These are phyloP conservation scores for Teunomyces pallodes DNA, from an alignment of 805 yeast species.

Conservation along the genomic window DNA sequence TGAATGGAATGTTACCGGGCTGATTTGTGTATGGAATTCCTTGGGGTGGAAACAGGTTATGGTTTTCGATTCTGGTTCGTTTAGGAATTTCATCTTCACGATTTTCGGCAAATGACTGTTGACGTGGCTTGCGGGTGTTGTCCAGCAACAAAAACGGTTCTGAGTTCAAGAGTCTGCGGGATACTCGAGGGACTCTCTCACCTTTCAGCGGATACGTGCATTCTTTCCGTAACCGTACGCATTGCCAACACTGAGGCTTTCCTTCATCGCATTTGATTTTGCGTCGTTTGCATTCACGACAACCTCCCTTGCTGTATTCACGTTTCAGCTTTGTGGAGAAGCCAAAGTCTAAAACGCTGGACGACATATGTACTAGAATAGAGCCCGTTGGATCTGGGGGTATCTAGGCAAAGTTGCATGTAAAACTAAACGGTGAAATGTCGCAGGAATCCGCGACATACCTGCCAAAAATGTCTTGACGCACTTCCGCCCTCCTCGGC, in stretches of 20 bases:
- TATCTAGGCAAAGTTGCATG: not conserved
- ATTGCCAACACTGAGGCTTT: constrained; percentile 34
- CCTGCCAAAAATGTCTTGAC: constrained; percentile 5
- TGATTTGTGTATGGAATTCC: not conserved
- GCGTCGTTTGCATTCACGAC: constrained; percentile 42
- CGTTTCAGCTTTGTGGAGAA: constrained; percentile 9
- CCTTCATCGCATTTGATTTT: constrained; percentile 42
- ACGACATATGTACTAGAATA: constrained; percentile 8
- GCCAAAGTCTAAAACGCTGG: constrained; percentile 13
- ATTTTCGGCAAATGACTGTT: not conserved
- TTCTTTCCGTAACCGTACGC: constrained; percentile 29
- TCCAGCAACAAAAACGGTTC: not conserved
- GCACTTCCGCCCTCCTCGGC: not conserved
- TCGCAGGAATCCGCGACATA: not conserved
- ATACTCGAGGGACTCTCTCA: constrained; percentile 33
- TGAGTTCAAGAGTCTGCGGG: constrained; percentile 9
- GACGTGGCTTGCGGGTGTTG: not conserved
- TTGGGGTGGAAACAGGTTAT: not conserved
- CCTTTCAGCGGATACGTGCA: constrained; percentile 38
- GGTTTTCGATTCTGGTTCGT: not conserved
- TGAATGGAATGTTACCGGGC: not conserved
- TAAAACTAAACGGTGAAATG: not conserved
- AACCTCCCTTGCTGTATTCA: constrained; percentile 38
- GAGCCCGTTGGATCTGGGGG: constrained; percentile 1
- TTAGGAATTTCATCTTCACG: not conserved